These are phyloP conservation scores for Lachancea sp. DNA, from an alignment of 805 yeast genomes.

Conservation along the genomic window DNA sequence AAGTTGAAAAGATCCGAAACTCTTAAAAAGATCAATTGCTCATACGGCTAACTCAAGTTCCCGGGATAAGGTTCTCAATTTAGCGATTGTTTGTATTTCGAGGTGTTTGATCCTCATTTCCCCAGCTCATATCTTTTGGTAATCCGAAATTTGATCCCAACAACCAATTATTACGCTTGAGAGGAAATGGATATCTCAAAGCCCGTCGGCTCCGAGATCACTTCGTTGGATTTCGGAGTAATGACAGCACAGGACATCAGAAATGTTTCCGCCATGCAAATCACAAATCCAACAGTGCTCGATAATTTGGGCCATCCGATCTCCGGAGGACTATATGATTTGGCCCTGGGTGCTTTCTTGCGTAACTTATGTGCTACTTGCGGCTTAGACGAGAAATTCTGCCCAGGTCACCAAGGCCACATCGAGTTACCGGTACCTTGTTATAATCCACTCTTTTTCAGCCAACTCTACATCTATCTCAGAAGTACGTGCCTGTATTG, in stretches of 20 bases:
- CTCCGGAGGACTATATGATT: conserved; percentile 86
- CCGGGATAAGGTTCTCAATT: too few species aligned
- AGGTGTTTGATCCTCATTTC: background rate
- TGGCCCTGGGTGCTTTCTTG: conserved; percentile 91
- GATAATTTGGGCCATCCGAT: conserved; percentile 96
- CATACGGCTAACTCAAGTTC: too few species aligned
- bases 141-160: background rate
- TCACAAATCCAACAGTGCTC: conserved; percentile 91
- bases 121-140: background rate
- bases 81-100: background rate
- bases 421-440: conserved; percentile 94
- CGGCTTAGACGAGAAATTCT: conserved; percentile 86
- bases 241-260: conserved; percentile 77
- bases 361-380: conserved; percentile 89
- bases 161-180: background rate
- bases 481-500: conserved; percentile 87
- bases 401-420: conserved; percentile 99
- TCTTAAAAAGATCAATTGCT: too few species aligned
- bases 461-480: conserved; percentile 78
- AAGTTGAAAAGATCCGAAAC: too few species aligned
- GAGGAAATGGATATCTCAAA: conserved; percentile 82
- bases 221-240: conserved; percentile 87
- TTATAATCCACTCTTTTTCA: conserved; percentile 90
- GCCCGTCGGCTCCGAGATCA: conserved; percentile 92
- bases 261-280: conserved; percentile 85